These are phyloP conservation scores for Aspergillus bombycis DNA, from an alignment of 2,329 filamentous ascomycete species.

Conservation along the genomic window DNA sequence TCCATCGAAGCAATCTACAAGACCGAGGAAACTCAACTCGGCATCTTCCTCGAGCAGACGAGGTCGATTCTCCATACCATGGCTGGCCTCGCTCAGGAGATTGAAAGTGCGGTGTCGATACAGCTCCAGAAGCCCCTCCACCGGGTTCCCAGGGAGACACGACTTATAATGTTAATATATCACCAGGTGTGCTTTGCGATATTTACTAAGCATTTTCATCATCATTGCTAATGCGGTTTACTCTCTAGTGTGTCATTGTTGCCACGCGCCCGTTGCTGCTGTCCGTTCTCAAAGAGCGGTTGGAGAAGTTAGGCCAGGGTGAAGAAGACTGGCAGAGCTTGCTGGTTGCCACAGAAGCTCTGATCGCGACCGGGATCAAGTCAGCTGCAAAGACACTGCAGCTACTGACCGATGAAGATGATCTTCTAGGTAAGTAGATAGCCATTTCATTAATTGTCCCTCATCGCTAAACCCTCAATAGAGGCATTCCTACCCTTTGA, in stretches of 20 bases:
- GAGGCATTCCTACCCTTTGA: neutral
- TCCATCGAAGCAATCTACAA: neutral
- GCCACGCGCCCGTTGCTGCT: neutral
- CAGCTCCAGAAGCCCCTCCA: neutral
- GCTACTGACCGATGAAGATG: neutral
- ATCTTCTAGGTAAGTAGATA: neutral
- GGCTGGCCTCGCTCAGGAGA: neutral
- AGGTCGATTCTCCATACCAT: neutral
- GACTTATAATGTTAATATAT: neutral
- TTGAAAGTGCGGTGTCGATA: neutral
- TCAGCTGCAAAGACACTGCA: neutral
- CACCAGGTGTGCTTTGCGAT: neutral
- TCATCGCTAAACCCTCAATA: neutral
- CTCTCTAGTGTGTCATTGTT: neutral
- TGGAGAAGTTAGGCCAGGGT: neutral
- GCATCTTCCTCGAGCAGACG: neutral
- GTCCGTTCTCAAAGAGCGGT: neutral
- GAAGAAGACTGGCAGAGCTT: neutral
- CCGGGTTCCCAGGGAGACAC: neutral
- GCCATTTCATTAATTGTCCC: too few relatives aligned
- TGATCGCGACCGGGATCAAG: neutral
- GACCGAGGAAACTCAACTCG: neutral
- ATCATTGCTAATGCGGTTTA: neutral
- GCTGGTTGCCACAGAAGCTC: neutral
- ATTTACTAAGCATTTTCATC: fast-evolving